These are phyloP conservation scores for Cercophora newfieldiana DNA, from an alignment of 495 filamentous ascomycete species.

Conservation along the genomic window DNA sequence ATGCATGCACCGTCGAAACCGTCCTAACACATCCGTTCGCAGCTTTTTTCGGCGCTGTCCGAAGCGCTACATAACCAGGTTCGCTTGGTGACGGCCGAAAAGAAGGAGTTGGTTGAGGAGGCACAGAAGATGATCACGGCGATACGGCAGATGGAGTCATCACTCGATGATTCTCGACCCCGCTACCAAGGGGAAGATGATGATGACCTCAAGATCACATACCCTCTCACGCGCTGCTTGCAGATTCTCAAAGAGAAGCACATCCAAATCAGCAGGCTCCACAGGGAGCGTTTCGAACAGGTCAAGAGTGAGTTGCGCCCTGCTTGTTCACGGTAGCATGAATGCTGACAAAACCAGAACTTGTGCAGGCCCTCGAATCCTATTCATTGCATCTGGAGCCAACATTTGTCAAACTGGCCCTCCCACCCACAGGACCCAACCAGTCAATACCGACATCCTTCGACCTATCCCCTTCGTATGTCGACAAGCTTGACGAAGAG, in stretches of 20 bases:
- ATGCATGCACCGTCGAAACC: slow-evolving; percentile 6
- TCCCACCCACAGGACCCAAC: slow-evolving; percentile 78
- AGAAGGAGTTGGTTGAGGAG: slow-evolving; percentile 81
- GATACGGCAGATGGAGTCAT: slow-evolving; percentile 91
- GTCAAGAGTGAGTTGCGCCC: slow-evolving; percentile 72
- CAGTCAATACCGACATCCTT: slow-evolving; percentile 76
- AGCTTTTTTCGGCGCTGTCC: slow-evolving; percentile 87
- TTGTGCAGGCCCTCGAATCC: slow-evolving; percentile 88
- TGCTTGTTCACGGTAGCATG: neutral
- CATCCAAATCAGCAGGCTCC: slow-evolving; percentile 70
- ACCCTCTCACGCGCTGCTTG: slow-evolving; percentile 77
- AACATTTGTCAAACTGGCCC: slow-evolving; percentile 73
- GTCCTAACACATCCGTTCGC: slow-evolving; percentile 25
- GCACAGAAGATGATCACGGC: slow-evolving; percentile 79
- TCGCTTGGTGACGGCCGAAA: slow-evolving; percentile 76
- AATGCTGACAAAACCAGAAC: slow-evolving; percentile 56
- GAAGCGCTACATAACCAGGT: slow-evolving; percentile 85
- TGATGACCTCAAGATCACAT: slow-evolving; percentile 70
- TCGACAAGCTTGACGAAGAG: slow-evolving; percentile 81
- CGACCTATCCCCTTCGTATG: slow-evolving; percentile 86
- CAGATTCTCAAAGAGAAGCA: slow-evolving; percentile 82
- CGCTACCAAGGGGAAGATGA: slow-evolving; percentile 50
- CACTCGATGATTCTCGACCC: slow-evolving; percentile 72
- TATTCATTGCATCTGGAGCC: slow-evolving; percentile 93
- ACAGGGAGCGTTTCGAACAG: slow-evolving; percentile 88